Evolutionary conservation across 768 basidiomycete genomes (phyloP), one percentile per base, ranked within the genome.

Genomic region (Exsudoporus frostii): DNA sequence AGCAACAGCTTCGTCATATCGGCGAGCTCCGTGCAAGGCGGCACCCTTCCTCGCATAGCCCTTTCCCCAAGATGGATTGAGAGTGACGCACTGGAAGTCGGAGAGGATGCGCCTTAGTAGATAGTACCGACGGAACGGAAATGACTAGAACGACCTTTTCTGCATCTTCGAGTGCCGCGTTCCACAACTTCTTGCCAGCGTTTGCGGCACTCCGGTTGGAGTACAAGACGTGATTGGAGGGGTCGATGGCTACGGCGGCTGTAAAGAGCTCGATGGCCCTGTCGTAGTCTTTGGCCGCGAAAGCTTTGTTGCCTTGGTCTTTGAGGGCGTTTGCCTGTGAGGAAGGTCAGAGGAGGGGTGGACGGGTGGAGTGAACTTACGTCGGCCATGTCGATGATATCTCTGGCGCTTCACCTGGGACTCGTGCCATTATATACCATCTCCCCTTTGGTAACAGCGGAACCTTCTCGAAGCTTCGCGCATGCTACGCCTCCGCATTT

Each of bases 271-370:
- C 80, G 76, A 91, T 90, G 7, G 95, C 94, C 62, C 79, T 84
- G 74, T 91, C 86, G 73, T 90, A 97, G 63, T 97, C 83, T 69
- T 93, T 97, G 50, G 91, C 91, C 36, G 89, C 79, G 73, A 98
- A 98, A 20, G 95, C 93, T 66, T 94, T 93, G 80, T 98, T 98
- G 65, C 94, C 95, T 66, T 84, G 84, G 66, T 92, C 90, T 76
- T 98, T 98, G 59, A 97, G 77, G 54, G 83, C 74, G 67, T 78
- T 75, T 44, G 74, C 76, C 80, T 81, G 54, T 13, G 38, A 41
- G 10, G 32, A 45, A 24, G 33, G 33, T 59, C 74, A 76, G 38
- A 43, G 43, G 54, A 45, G 37, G 32, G 6, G n/a, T 7, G 11
- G 39, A 33, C 37, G 19, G 37, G 24, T 8, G 24, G 9, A 5